Conservation (phyloP, 176 grass and related monocot genomes). For the Oryza punctata region DNA sequence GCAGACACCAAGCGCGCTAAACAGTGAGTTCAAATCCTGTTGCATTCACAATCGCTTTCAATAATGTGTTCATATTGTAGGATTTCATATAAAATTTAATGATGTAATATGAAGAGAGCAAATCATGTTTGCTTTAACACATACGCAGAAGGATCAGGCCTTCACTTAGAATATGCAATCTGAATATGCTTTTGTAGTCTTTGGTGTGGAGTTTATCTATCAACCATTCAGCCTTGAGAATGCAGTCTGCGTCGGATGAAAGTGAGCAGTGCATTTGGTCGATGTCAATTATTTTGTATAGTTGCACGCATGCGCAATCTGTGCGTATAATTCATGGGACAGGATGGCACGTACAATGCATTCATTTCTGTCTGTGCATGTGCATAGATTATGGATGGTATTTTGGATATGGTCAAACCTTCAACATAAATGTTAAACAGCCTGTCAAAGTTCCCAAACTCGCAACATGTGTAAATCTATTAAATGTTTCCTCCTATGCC, state of each 20-base stretch:
- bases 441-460: neutral
- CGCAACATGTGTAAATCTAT: neutral
- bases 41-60: neutral
- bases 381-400: neutral
- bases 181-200: neutral
- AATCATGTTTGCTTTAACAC: neutral
- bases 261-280: neutral
- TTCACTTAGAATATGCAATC: neutral
- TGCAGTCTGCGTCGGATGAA: neutral
- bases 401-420: neutral
- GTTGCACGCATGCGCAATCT: neutral
- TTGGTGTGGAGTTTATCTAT: neutral
- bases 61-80: neutral
- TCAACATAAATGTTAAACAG: conserved; percentile 32
- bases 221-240: neutral
- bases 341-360: conserved; percentile 1
- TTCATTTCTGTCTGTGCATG: conserved; percentile 20
- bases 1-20: conserved; percentile 76
- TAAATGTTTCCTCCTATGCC: neutral
- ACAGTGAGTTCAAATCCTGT: conserved; percentile 70
- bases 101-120: neutral
- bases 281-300: neutral
- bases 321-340: neutral
- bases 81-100: neutral
- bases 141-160: neutral